Evolutionary conservation across 176 grass and related monocot genomes (phyloP).

Genomic region (Lolium perenne): DNA sequence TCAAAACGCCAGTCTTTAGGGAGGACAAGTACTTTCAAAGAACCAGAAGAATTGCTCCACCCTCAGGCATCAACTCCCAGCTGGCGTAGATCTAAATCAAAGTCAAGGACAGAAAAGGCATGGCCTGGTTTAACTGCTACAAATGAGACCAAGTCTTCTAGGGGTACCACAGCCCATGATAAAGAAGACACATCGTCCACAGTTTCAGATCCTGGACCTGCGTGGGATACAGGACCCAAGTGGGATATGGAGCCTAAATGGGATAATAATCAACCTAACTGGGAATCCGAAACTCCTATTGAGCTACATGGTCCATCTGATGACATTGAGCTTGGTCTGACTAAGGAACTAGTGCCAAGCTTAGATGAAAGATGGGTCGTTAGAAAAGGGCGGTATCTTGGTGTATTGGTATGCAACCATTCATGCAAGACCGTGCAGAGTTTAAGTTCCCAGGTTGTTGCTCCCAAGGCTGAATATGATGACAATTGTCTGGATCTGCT

Average conservation of each 20-base stretch:
- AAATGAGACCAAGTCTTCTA: constrained; percentile 69
- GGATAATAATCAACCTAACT: constrained; percentile 65
- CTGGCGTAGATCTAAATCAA: constrained; percentile 92
- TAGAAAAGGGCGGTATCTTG: constrained; percentile 81
- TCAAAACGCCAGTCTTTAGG: constrained; percentile 85
- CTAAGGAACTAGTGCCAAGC: constrained; percentile 84
- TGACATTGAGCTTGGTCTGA: constrained; percentile 69
- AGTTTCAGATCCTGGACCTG: constrained; percentile 90
- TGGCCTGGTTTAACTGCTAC: constrained; percentile 56
- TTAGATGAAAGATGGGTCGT: constrained; percentile 95
- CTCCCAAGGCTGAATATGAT: constrained; percentile 94
- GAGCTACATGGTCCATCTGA: constrained; percentile 55
- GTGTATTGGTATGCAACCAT: constrained; percentile 98
- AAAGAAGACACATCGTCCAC: constrained; percentile 95
- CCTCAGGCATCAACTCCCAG: constrained; percentile 81
- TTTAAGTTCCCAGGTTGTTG: constrained; percentile 96
- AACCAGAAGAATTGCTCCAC: constrained; percentile 91
- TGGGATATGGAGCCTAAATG: constrained; percentile 90
- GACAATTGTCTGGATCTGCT: constrained; percentile 92
- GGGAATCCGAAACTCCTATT: constrained; percentile 73
- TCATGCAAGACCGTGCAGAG: constrained; percentile 98
- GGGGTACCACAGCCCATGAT: constrained; percentile 64
- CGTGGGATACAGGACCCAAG: constrained; percentile 86
- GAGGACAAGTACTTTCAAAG: constrained; percentile 68
- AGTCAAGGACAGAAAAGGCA: constrained; percentile 79